Conservation (phyloP, 257 asterid genomes). For the Solanum appendiculatum region DNA sequence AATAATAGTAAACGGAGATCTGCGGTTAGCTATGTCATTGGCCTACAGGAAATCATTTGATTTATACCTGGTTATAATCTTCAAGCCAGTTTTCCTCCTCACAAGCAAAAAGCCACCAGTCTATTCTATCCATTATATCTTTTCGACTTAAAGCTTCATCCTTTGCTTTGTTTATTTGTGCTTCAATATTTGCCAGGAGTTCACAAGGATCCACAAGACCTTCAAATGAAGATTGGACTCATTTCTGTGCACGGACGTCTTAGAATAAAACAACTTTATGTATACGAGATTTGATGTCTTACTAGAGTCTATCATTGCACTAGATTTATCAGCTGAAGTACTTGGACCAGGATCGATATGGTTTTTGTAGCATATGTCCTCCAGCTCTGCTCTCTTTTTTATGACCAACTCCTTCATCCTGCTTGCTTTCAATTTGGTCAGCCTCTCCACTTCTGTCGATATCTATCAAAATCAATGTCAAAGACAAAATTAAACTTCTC, state of each 20-base stretch:
- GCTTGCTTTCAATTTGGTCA: constrained; percentile 6
- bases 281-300: background rate
- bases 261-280: background rate
- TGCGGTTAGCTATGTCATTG: background rate
- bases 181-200: constrained; percentile 7
- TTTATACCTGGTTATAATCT: constrained; percentile 8
- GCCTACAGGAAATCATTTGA: background rate
- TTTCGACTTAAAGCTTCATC: constrained; percentile 9
- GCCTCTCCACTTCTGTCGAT: constrained; percentile 3
- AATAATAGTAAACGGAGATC: background rate
- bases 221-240: background rate
- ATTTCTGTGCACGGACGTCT: background rate
- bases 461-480: background rate
- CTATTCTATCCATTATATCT: constrained; percentile 7
- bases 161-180: constrained; percentile 2
- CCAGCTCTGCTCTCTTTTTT: constrained; percentile 7
- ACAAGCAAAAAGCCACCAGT: constrained; percentile 11
- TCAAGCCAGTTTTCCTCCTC: constrained; percentile 14
- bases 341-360: constrained; percentile 5
- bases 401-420: constrained; percentile 10
- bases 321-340: constrained; percentile 1
- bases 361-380: constrained; percentile 6
- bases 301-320: constrained; percentile 11
- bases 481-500: background rate
- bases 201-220: constrained; percentile 7